Evolutionary conservation across 2,329 filamentous ascomycete genomes (phyloP).

Genomic region (Fusarium heterosporum): DNA sequence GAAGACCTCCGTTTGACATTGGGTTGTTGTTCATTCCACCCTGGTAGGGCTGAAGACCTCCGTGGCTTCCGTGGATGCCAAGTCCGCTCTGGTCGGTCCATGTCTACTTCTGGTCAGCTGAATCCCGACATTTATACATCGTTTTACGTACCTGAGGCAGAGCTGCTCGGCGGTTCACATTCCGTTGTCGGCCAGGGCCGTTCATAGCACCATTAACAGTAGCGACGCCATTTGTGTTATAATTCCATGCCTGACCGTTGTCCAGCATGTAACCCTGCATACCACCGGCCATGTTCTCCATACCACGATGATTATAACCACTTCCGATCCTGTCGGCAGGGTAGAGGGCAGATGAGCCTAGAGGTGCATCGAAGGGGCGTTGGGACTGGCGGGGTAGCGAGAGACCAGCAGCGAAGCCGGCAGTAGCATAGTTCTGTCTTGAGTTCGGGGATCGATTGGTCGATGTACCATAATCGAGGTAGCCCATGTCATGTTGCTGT

Average conservation of each 20-base stretch:
- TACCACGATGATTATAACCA: slow-evolving; percentile 69
- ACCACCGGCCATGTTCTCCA: slow-evolving; percentile 60
- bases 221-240: slow-evolving; percentile 74
- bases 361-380: slow-evolving; percentile 80
- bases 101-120: slow-evolving; percentile 52
- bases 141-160: slow-evolving; percentile 74
- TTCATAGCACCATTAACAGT: slow-evolving; percentile 73
- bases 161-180: slow-evolving; percentile 67
- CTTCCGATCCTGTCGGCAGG: slow-evolving; percentile 73
- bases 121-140: not conserved
- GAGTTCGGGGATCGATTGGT: slow-evolving; percentile 76
- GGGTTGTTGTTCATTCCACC: slow-evolving; percentile 53
- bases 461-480: slow-evolving; percentile 73
- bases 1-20: slow-evolving; percentile 57
- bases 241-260: slow-evolving; percentile 85
- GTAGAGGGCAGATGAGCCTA: slow-evolving; percentile 74
- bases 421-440: slow-evolving; percentile 64
- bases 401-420: slow-evolving; percentile 62
- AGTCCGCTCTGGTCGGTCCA: slow-evolving; percentile 64
- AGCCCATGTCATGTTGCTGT: slow-evolving; percentile 71
- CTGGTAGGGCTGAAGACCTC: slow-evolving; percentile 52
- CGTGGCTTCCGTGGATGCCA: slow-evolving; percentile 56
- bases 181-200: slow-evolving; percentile 68
- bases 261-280: slow-evolving; percentile 67
- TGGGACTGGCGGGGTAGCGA: slow-evolving; percentile 67